A percentile compares a stretch with the other conserved stretches of the same genome.
Evolutionary conservation across 495 filamentous ascomycete species (phyloP).

Genomic region (Cladorrhinum samala): DNA sequence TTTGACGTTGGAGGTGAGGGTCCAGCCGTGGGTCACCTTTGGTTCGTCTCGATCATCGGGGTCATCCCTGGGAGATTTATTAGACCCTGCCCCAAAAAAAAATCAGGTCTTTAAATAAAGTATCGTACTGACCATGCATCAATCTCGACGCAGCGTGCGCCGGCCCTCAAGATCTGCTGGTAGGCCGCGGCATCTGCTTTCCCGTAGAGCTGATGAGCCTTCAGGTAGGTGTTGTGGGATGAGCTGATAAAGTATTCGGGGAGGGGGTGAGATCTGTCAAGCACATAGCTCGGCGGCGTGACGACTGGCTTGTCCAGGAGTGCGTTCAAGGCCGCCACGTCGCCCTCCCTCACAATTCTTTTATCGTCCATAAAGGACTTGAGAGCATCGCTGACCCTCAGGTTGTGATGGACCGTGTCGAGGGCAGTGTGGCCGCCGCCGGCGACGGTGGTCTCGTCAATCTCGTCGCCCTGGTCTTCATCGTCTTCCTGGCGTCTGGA

Average conservation of each 20-base stretch:
- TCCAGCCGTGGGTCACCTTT: constrained; percentile 53
- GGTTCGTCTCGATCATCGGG: constrained; percentile 42
- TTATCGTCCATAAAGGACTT: constrained; percentile 38
- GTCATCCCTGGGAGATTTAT: constrained; percentile 30
- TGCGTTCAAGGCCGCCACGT: constrained; percentile 21
- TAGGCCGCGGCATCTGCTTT: constrained; percentile 42
- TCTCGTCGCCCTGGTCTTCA: constrained; percentile 46
- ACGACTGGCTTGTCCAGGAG: constrained; percentile 42
- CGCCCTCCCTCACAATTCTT: constrained; percentile 31
- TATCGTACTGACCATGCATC: constrained; percentile 51
- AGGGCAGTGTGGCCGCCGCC: constrained; percentile 43
- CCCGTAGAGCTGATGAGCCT: constrained; percentile 48
- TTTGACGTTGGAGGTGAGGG: constrained; percentile 47
- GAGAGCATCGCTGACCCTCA: constrained; percentile 44
- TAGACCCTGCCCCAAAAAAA: not conserved
- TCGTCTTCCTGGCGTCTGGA: constrained; percentile 27
- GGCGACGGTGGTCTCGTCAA: constrained; percentile 38
- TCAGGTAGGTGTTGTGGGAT: constrained; percentile 71
- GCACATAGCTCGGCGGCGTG: constrained; percentile 34
- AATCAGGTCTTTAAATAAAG: too few relatives aligned
- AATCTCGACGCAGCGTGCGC: constrained; percentile 52
- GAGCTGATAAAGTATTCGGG: constrained; percentile 58
- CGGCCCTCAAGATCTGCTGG: constrained; percentile 40
- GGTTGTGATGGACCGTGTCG: constrained; percentile 32
- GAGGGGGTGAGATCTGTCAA: constrained; percentile 41